Base-by-base conservation (phyloP, 306 rosid genomes). In the Lithocarpus polystachyus region DNA sequence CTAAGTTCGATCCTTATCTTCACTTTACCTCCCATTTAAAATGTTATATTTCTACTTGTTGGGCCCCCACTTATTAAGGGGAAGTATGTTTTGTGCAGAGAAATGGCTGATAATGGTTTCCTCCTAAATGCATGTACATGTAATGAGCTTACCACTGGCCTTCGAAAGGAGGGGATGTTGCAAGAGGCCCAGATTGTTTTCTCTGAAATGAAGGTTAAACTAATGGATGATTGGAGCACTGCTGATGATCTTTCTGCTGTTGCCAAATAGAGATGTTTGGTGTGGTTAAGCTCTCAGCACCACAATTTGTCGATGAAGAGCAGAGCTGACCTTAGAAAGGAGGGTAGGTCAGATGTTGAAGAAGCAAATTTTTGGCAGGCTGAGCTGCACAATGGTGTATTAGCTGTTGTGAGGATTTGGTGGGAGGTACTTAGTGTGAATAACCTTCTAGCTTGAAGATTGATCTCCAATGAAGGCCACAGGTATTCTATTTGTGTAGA, bases 41-140 rank as follows among this genome's bases (percentile, higher is more conserved):
- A n/a, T n/a, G n/a, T n/a, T n/a, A n/a, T n/a, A n/a, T n/a, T n/a
- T n/a, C n/a, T n/a, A n/a, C n/a, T n/a, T n/a, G n/a, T n/a, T n/a
- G n/a, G n/a, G n/a, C n/a, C n/a, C n/a, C n/a, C n/a, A n/a, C 84
- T 93, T 72, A 86, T 93, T 43, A 91, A 87, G 86, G 97, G 94
- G 81, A 84, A 86, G 10, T 88, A 89, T 73, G 60, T 52, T 77
- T 93, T 94, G 98, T 93, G 85, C 52, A 84, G 85, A 74, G 93
- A 90, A 80, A 90, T 87, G 95, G 73, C 76, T 75, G 85, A 89
- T 69, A 68, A 56, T 26, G 89, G 88, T 24, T 87, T 83, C 75
- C 72, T 82, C 82, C 77, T 88, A 24, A 85, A 84, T 71, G 40
- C 35, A 19, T 51, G 77, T 31, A 79, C 79, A 5, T 79, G 88